Evolutionary conservation across 1,284 basidiomycete genomes (phyloP), one percentile per base, ranked within the genome.

Genomic region (Ustilago shanxiensis): DNA sequence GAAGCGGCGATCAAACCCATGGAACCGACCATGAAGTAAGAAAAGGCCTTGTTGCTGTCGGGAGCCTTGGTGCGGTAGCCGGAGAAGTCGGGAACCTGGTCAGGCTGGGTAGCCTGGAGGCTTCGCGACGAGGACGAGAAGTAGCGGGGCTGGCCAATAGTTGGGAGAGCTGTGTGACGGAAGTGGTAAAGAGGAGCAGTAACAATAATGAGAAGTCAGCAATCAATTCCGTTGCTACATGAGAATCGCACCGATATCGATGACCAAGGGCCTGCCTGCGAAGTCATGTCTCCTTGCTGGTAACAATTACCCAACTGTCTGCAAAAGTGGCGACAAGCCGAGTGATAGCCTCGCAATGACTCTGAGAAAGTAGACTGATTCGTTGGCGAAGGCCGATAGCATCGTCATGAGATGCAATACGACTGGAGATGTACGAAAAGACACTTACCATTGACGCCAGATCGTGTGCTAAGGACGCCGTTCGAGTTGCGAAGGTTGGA

Each of bases 1-100:
- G 94, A 93, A 65, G 97, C 97, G 77, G 94, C 91, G 86, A 99
- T 90, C 79, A 98, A 90, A 87, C 97, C 97, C 86, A 98, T 90
- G 53, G 94, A 92, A 79, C 97, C 97, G 85, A 99, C 93, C 93
- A 98, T 94, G 88, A 98, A 94, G 90, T 99, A 99, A 41, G 93
- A 93, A 71, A 98, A 89, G 67, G 93, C 92, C 81, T 93, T 92
- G 90, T 94, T 94, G 75, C 87, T 89, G 52, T 90, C 88, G 77
- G 91, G 90, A 79, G 85, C 86, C 85, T 90, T 89, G 58, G 92
- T 89, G 80, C 92, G 91, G 89, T 98, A 98, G 53, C 90, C 88
- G 64, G 91, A 90, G 86, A 93, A 95, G 89, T 98, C 92, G 80
- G 97, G 96, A 26, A 97, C 93, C 77, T 93, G 89, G 66, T 75